A percentile compares a stretch with the other conserved stretches of the same genome.
Conservation (phyloP, 2,329 filamentous ascomycete genomes). For the Phaeomoniella chlamydospora region DNA sequence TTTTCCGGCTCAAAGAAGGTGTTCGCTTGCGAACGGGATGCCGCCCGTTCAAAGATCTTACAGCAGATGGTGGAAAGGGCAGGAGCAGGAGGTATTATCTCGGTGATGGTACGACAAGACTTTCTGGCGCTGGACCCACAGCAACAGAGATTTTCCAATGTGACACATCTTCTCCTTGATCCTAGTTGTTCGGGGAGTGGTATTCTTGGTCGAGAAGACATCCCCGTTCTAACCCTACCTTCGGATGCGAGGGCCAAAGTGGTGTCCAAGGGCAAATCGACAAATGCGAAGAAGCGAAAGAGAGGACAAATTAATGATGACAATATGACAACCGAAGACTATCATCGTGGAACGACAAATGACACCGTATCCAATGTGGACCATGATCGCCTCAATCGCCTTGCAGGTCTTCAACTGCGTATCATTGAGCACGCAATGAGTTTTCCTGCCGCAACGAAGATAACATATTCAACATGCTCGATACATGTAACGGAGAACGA, state of each 20-base stretch:
- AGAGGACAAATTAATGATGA: conserved; percentile 12
- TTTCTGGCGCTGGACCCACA: conserved; percentile 63
- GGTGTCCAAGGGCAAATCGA: conserved; percentile 14
- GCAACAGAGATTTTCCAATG: conserved; percentile 46
- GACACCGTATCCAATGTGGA: conserved; percentile 40
- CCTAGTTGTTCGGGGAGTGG: conserved; percentile 93
- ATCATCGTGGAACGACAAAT: conserved; percentile 12
- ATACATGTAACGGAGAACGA: conserved; percentile 83
- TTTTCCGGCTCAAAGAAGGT: conserved; percentile 27
- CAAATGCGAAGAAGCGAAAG: conserved; percentile 29
- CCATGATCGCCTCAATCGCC: conserved; percentile 50
- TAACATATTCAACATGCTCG: conserved; percentile 92
- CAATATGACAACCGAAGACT: conserved; percentile 5
- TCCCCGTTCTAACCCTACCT: conserved; percentile 53
- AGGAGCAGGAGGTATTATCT: conserved; percentile 51
- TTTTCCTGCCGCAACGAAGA: conserved; percentile 59
- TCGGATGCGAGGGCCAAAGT: conserved; percentile 9
- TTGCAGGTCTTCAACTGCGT: conserved; percentile 69
- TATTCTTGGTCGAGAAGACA: conserved; percentile 77
- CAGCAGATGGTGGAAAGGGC: conserved; percentile 73
- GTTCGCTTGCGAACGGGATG: conserved; percentile 68
- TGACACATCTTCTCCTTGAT: conserved; percentile 74
- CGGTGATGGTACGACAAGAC: conserved; percentile 60
- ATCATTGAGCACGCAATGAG: conserved; percentile 72
- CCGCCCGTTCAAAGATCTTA: conserved; percentile 55